phyloP scores from a whole-genome alignment of 495 filamentous ascomycete genomes.

The Rusavskia elegans region DNA sequence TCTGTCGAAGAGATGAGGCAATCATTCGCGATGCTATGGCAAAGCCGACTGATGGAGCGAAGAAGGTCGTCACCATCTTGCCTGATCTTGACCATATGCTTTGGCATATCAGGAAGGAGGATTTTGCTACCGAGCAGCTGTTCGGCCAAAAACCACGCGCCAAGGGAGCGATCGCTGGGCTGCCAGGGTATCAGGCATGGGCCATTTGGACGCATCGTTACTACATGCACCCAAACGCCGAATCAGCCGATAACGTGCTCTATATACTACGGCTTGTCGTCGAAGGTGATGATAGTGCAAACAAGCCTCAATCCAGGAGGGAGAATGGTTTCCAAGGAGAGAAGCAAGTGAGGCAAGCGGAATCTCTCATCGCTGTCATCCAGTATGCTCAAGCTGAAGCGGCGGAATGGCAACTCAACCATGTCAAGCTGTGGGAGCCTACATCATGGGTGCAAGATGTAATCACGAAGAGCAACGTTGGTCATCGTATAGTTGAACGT shows the following conservation, averaged over 20 bases:
- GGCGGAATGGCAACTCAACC: constrained; percentile 4
- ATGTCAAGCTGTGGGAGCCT: constrained; percentile 7
- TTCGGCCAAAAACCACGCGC: constrained; percentile 1
- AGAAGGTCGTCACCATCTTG: constrained; percentile 1
- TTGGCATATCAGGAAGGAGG: constrained; percentile 6
- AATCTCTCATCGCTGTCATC: constrained; percentile 5
- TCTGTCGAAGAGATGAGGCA: constrained; percentile 4
- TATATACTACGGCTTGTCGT: constrained; percentile 9
- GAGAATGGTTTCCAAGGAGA: background rate
- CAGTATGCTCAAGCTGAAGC: constrained; percentile 7
- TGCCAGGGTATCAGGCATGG: constrained; percentile 1
- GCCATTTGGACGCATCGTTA: constrained; percentile 8
- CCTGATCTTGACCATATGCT: constrained; percentile 9
- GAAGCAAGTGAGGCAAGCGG: constrained; percentile 1
- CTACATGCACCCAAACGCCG: background rate
- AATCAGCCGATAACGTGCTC: constrained; percentile 1
- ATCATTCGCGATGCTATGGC: constrained; percentile 1
- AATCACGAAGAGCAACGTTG: background rate
- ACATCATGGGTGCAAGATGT: constrained; percentile 5
- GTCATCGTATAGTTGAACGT: constrained; percentile 2
- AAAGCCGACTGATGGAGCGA: background rate
- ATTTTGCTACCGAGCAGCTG: constrained; percentile 2
- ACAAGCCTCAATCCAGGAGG: background rate
- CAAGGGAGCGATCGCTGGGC: constrained; percentile 4
- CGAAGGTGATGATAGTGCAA: background rate